Conservation (phyloP, 1,284 basidiomycete genomes). For the Heterobasidion parviporum region DNA sequence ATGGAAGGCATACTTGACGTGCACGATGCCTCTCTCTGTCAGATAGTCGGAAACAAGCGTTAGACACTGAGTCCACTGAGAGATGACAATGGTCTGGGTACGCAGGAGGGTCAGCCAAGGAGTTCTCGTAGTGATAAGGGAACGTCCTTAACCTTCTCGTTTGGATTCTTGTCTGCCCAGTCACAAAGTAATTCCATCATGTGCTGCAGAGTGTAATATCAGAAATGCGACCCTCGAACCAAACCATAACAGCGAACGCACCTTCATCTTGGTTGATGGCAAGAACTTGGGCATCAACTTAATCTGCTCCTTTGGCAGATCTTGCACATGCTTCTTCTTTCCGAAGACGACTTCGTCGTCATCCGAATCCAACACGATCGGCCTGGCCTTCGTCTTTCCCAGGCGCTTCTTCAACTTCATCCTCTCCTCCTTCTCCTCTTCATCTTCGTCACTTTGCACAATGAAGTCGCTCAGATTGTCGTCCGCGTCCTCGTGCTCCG, state of each 20-base stretch:
- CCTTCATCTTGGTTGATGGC: conserved; percentile 61
- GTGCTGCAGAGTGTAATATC: conserved; percentile 21
- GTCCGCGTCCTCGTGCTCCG: conserved; percentile 20
- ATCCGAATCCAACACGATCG: conserved; percentile 37
- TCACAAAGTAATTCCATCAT: conserved; percentile 45
- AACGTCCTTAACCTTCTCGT: conserved; percentile 41
- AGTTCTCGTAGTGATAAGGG: background rate
- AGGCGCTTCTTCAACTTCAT: conserved; percentile 27
- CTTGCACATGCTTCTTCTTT: conserved; percentile 15
- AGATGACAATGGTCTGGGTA: conserved; percentile 43
- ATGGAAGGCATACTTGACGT: conserved; percentile 37
- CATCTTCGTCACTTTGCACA: conserved; percentile 35
- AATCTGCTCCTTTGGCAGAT: conserved; percentile 22
- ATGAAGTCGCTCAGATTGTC: conserved; percentile 47
- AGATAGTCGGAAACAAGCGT: conserved; percentile 48
- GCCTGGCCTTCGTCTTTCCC: conserved; percentile 16
- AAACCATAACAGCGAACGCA: conserved; percentile 15
- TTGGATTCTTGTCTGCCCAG: conserved; percentile 34
- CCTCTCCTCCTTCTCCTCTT: conserved; percentile 32
- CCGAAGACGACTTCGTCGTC: conserved; percentile 39
- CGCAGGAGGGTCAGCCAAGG: background rate
- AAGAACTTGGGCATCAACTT: conserved; percentile 40
- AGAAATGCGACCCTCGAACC: background rate
- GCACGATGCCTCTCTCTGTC: conserved; percentile 34
- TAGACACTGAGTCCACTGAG: conserved; percentile 54